Conservation (phyloP, 495 filamentous ascomycete genomes). For the Penicillium desertorum region DNA sequence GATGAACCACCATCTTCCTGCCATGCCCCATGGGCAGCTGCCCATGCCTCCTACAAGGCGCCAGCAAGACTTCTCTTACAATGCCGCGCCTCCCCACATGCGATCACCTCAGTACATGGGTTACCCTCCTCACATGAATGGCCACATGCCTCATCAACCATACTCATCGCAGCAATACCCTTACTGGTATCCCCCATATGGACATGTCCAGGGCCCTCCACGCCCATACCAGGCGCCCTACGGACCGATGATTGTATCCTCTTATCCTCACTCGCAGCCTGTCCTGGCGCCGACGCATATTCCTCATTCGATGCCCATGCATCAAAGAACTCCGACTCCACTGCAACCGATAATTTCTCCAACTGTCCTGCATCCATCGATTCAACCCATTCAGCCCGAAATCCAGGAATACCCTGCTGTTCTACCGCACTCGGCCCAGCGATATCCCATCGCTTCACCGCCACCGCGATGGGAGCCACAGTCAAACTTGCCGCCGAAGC, state of each 20-base stretch:
- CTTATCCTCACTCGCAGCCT: slow-evolving; percentile 48
- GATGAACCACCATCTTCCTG: slow-evolving; percentile 58
- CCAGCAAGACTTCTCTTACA: slow-evolving; percentile 52
- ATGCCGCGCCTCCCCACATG: slow-evolving; percentile 46
- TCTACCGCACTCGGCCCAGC: slow-evolving; percentile 27
- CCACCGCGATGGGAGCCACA: slow-evolving; percentile 34
- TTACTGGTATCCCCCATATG: slow-evolving; percentile 49
- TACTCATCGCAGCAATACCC: slow-evolving; percentile 47
- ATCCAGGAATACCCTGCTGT: slow-evolving; percentile 36
- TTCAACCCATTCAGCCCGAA: slow-evolving; percentile 32
- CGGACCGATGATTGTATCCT: slow-evolving; percentile 51
- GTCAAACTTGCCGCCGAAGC: slow-evolving; percentile 20
- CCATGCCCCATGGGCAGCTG: slow-evolving; percentile 56
- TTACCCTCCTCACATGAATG: slow-evolving; percentile 48
- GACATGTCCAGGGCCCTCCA: slow-evolving; percentile 47
- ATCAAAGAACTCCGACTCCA: slow-evolving; percentile 44
- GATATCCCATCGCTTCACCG: slow-evolving; percentile 35
- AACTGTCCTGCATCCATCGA: slow-evolving; percentile 26
- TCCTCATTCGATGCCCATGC: slow-evolving; percentile 38
- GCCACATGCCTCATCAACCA: slow-evolving; percentile 43
- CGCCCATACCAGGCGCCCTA: slow-evolving; percentile 45
- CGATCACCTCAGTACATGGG: slow-evolving; percentile 48
- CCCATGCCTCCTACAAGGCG: slow-evolving; percentile 50
- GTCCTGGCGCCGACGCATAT: slow-evolving; percentile 43
- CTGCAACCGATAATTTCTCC: slow-evolving; percentile 47